These are phyloP conservation scores for Botryotinia globosa DNA, from an alignment of 2,329 filamentous ascomycete species.

Conservation along the genomic window DNA sequence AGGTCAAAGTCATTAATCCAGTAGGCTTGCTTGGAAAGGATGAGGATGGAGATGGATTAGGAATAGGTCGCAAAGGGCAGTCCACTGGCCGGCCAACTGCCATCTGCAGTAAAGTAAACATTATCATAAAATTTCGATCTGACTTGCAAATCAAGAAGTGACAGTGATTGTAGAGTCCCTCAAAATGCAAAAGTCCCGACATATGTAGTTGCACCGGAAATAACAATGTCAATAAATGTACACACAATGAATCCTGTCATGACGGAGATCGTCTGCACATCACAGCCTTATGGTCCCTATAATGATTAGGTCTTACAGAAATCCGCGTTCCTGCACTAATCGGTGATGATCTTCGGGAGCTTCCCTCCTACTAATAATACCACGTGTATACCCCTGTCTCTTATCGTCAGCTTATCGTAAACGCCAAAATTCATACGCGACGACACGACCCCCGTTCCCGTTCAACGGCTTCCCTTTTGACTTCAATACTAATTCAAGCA, in stretches of 20 bases:
- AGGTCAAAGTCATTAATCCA: background rate
- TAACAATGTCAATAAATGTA: background rate
- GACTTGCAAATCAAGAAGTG: background rate
- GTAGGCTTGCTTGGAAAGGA: slow-evolving; percentile 1
- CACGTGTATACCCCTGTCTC: background rate
- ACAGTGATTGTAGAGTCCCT: background rate
- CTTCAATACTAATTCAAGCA: background rate
- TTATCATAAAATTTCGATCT: background rate
- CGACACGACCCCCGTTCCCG: background rate
- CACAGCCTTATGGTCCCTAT: background rate
- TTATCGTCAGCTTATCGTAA: background rate
- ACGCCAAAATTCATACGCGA: background rate
- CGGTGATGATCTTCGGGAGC: background rate
- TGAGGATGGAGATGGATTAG: background rate
- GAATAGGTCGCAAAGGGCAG: background rate
- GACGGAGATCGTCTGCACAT: background rate
- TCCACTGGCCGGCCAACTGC: background rate
- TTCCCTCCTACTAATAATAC: background rate
- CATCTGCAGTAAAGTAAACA: background rate
- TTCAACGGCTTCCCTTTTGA: background rate
- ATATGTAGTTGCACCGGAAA: background rate
- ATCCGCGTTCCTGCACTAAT: slow-evolving; percentile 1
- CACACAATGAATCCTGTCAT: background rate
- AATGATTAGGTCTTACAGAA: background rate
- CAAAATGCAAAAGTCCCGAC: background rate